Base-by-base conservation (phyloP, 192 early-diverging fungal species). In the Coemansia sp. region DNA sequence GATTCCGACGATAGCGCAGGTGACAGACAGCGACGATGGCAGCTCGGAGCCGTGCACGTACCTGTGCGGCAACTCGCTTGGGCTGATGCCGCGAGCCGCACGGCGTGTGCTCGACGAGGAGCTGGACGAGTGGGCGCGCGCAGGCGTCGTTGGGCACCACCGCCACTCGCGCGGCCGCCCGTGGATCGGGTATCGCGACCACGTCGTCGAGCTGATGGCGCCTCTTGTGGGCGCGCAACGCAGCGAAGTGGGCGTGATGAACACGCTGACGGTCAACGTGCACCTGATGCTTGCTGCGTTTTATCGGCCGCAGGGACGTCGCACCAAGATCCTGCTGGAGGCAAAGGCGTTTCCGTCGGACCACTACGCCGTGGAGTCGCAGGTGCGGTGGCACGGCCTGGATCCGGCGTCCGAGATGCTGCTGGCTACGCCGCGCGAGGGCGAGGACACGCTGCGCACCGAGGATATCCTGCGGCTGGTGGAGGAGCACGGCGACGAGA, bases 21-120 rank as follows among this genome's bases (percentile, higher is more conserved):
- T 85, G 4, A 61, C 78, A 4, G 58, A 27, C 6, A 36, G 16
- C 36, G 29, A 32, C 7, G 67, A 83, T 24, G 74, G 77, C 18
- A 46, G 10, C 36, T 11, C 35, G 3, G 56, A 39, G 20, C 20
- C 67, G 20, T 85, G 81, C 48, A 78, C 88, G 13, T 98, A 98
- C 72, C 80, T 98, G 51, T 92, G 93, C 72, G 97, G 97, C 23
- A 97, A 98, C 81, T 96, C 94, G 8, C 84, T 98, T 13, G 95
- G 97, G 5, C 81, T 97, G 61, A 83, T 90, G 71, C 94, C 97
- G 32, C 85, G 82, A 39, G 70, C 80, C 13, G 84, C 90, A 0
- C 72, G 83, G 20, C 73, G 75, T 10, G 71, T 89, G 6, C 67
- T 98, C n/a, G 84, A 82, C 47, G 86, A 98, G 76, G 97, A 98